Percentiles rank a stretch among this genome's conserved stretches.
Conservation (phyloP, 2,329 filamentous ascomycete species). For the Epichloe elymi region DNA sequence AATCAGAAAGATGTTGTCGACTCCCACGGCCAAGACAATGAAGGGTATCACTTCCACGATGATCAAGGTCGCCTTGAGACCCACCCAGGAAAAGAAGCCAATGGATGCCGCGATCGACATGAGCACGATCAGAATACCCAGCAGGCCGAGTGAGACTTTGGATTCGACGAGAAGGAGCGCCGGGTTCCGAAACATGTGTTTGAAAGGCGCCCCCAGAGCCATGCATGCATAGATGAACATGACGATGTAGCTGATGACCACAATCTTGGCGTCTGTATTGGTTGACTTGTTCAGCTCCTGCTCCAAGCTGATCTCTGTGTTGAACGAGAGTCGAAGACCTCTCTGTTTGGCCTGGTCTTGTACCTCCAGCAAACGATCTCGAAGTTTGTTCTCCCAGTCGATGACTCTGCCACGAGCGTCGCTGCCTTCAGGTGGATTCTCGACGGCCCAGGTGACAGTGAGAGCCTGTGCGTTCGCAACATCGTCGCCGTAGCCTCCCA, state of each 20-base stretch:
- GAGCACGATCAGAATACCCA: slow-evolving; percentile 86
- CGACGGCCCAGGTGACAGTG: slow-evolving; percentile 89
- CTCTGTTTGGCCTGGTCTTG: slow-evolving; percentile 66
- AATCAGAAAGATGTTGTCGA: slow-evolving; percentile 98
- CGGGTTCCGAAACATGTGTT: slow-evolving; percentile 69
- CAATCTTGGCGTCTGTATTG: slow-evolving; percentile 95
- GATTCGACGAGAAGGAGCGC: slow-evolving; percentile 81
- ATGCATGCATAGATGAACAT: slow-evolving; percentile 98
- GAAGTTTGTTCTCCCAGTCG: slow-evolving; percentile 79
- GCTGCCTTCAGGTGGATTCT: slow-evolving; percentile 67
- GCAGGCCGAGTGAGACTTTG: slow-evolving; percentile 90
- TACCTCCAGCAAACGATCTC: slow-evolving; percentile 58
- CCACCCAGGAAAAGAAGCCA: slow-evolving; percentile 81
- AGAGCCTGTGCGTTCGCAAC: slow-evolving; percentile 66
- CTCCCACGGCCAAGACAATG: slow-evolving; percentile 87
- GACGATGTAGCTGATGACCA: slow-evolving; percentile 91
- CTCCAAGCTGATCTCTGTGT: slow-evolving; percentile 86
- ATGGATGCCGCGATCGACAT: slow-evolving; percentile 97
- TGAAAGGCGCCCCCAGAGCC: slow-evolving; percentile 74
- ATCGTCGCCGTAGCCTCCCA: slow-evolving; percentile 65
- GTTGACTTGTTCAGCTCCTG: slow-evolving; percentile 95
- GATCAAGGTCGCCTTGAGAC: slow-evolving; percentile 89
- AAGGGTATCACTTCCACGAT: slow-evolving; percentile 98
- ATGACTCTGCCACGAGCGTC: slow-evolving; percentile 59
- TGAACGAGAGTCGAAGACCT: slow-evolving; percentile 83